Evolutionary conservation across 306 rosid species (phyloP).

Genomic region (Senna siamea): DNA sequence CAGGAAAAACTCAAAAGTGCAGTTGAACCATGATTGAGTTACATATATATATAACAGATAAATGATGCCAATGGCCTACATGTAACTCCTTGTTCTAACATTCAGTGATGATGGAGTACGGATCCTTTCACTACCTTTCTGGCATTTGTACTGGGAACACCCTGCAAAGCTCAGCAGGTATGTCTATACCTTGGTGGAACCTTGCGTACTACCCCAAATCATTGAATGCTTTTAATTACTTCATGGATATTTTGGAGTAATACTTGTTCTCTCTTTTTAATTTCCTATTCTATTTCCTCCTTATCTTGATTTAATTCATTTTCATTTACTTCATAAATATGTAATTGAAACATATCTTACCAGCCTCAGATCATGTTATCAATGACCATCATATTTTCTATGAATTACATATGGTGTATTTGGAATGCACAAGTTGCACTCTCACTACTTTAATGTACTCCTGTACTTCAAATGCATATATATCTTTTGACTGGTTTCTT

Average conservation of each 20-base stretch:
- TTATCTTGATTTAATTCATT: neutral
- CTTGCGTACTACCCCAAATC: slow-evolving; percentile 35
- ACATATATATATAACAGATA: too few species aligned
- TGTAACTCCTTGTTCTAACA: slow-evolving; percentile 33
- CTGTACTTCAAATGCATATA: neutral
- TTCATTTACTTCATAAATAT: slow-evolving; percentile 3
- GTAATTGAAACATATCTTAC: too few species aligned
- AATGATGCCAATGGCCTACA: too few species aligned
- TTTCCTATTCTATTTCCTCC: neutral
- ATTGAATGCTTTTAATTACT: slow-evolving; percentile 34
- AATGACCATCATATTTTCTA: slow-evolving; percentile 38
- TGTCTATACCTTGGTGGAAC: slow-evolving; percentile 50
- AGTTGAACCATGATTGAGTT: too few species aligned
- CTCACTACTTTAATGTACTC: neutral
- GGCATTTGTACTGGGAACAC: slow-evolving; percentile 36
- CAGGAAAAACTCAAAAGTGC: too few species aligned
- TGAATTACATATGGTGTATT: neutral
- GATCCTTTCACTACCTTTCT: slow-evolving; percentile 37
- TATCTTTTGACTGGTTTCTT: slow-evolving; percentile 3
- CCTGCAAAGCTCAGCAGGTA: slow-evolving; percentile 44
- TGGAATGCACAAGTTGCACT: slow-evolving; percentile 19
- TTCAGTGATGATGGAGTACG: slow-evolving; percentile 39
- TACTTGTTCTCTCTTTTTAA: slow-evolving; percentile 12
- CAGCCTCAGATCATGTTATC: too few species aligned
- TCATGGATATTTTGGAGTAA: slow-evolving; percentile 36